Evolutionary conservation across 2,329 filamentous ascomycete genomes (phyloP).

Genomic region (Xylaria sp.): DNA sequence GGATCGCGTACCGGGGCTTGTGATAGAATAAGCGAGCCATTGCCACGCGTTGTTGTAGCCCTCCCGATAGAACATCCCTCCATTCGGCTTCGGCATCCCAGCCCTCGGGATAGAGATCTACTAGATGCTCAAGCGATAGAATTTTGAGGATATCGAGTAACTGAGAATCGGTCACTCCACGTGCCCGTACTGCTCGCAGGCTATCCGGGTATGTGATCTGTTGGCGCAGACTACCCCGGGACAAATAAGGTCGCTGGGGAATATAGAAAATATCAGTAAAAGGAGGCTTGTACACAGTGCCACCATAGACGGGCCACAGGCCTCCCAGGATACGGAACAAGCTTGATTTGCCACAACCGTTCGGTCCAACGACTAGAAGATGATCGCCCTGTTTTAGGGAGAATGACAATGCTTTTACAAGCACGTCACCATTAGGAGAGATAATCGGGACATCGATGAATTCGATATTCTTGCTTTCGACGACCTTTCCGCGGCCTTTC

Average conservation of each 20-base stretch:
- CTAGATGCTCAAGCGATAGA: slow-evolving; percentile 84
- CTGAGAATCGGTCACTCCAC: slow-evolving; percentile 83
- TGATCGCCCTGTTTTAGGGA: slow-evolving; percentile 88
- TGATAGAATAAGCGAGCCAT: slow-evolving; percentile 98
- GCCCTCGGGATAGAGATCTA: slow-evolving; percentile 78
- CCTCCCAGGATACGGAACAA: slow-evolving; percentile 96
- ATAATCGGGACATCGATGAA: slow-evolving; percentile 81
- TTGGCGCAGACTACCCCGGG: slow-evolving; percentile 89
- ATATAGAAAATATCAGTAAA: slow-evolving; percentile 98
- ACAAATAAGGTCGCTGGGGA: slow-evolving; percentile 93
- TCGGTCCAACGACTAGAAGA: slow-evolving; percentile 93
- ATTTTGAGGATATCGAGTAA: slow-evolving; percentile 79
- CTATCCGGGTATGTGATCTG: slow-evolving; percentile 97
- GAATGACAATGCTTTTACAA: slow-evolving; percentile 88
- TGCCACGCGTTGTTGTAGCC: slow-evolving; percentile 93
- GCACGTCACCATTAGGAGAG: slow-evolving; percentile 93
- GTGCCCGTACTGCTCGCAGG: slow-evolving; percentile 85
- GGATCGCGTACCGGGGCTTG: slow-evolving; percentile 88
- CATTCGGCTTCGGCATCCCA: slow-evolving; percentile 98
- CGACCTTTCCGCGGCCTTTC: slow-evolving; percentile 80
- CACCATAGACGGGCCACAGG: slow-evolving; percentile 97
- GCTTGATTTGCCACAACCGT: slow-evolving; percentile 96
- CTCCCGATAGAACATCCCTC: slow-evolving; percentile 92
- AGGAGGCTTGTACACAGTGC: slow-evolving; percentile 89
- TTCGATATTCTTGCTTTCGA: slow-evolving; percentile 71